A percentile compares a stretch with the other conserved stretches of the same genome.
phyloP scores from a whole-genome alignment of 352 stramenopile species.

The Globisporangium alternatum region DNA sequence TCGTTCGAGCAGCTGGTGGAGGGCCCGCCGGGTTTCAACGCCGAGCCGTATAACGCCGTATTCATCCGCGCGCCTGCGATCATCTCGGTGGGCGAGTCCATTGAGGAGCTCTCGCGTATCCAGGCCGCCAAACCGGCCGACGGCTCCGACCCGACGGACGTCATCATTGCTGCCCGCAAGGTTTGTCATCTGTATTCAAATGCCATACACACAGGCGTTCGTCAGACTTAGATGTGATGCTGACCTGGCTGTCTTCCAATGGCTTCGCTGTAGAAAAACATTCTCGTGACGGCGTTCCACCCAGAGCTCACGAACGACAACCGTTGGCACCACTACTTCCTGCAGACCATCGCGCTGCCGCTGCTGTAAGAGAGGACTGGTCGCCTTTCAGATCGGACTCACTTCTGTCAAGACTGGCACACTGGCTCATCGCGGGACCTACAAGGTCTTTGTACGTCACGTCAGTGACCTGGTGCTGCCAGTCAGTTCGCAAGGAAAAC shows the following conservation, averaged over 20 bases:
- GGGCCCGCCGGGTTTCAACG: constrained; percentile 52
- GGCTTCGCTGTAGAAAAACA: constrained; percentile 54
- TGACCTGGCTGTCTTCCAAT: not conserved
- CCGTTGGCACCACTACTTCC: constrained; percentile 95
- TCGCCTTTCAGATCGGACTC: not conserved
- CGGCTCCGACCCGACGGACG: constrained; percentile 71
- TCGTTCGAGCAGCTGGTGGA: constrained; percentile 68
- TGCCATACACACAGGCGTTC: no score
- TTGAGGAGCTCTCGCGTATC: constrained; percentile 91
- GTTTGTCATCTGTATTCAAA: constrained; percentile 13
- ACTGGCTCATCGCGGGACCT: constrained; percentile 1
- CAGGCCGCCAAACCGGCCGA: constrained; percentile 64
- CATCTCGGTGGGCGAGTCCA: constrained; percentile 85
- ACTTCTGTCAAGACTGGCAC: not conserved
- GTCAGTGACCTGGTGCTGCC: constrained; percentile 1
- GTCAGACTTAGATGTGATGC: not conserved
- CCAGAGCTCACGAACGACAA: constrained; percentile 93
- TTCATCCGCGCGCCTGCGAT: constrained; percentile 98
- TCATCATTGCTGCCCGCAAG: constrained; percentile 81
- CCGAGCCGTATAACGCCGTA: constrained; percentile 89
- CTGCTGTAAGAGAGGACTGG: constrained; percentile 25
- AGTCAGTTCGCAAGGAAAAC: not conserved
- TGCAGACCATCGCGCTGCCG: constrained; percentile 66
- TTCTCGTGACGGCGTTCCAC: constrained; percentile 96
- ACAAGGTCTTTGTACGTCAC: not conserved